Evolutionary conservation across 2,329 filamentous ascomycete genomes (phyloP).

Genomic region (Lecanicillium sp.): DNA sequence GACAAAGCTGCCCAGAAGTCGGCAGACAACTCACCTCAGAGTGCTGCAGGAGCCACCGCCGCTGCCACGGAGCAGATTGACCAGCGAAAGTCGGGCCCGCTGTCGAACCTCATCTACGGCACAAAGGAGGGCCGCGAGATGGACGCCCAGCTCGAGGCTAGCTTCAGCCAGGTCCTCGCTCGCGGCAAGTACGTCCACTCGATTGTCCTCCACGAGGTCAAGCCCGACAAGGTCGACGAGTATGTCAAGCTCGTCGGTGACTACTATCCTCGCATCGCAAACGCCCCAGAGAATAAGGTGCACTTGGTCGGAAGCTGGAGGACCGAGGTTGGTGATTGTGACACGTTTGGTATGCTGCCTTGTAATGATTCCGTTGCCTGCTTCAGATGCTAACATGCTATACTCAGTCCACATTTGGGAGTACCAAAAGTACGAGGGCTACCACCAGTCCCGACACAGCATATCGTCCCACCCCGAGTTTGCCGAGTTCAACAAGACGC

Average conservation of each 20-base stretch:
- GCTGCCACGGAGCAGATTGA: constrained; percentile 47
- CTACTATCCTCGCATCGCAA: constrained; percentile 90
- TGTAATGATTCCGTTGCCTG: not conserved
- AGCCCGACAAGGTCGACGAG: constrained; percentile 91
- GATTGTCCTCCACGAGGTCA: constrained; percentile 93
- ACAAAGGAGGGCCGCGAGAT: constrained; percentile 92
- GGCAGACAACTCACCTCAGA: constrained; percentile 28
- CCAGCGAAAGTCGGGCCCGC: constrained; percentile 60
- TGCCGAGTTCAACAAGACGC: constrained; percentile 71
- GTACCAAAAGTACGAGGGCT: constrained; percentile 94
- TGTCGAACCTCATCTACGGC: constrained; percentile 90
- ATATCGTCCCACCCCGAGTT: constrained; percentile 82
- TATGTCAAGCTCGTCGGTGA: constrained; percentile 82
- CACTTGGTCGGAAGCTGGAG: constrained; percentile 96
- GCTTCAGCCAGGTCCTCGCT: constrained; percentile 90
- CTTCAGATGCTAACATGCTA: constrained; percentile 10
- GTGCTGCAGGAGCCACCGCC: constrained; percentile 34
- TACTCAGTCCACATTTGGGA: constrained; percentile 99
- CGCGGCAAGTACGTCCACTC: constrained; percentile 98
- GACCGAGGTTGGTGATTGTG: constrained; percentile 93
- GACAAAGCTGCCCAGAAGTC: constrained; percentile 31
- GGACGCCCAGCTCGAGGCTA: constrained; percentile 91
- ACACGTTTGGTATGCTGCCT: constrained; percentile 75
- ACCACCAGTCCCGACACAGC: constrained; percentile 82
- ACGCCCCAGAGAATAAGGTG: constrained; percentile 81